Evolutionary conservation across 2,329 filamentous ascomycete species (phyloP), one percentile per base, ranked within the genome.

Genomic region (Penicillium vulpinum): DNA sequence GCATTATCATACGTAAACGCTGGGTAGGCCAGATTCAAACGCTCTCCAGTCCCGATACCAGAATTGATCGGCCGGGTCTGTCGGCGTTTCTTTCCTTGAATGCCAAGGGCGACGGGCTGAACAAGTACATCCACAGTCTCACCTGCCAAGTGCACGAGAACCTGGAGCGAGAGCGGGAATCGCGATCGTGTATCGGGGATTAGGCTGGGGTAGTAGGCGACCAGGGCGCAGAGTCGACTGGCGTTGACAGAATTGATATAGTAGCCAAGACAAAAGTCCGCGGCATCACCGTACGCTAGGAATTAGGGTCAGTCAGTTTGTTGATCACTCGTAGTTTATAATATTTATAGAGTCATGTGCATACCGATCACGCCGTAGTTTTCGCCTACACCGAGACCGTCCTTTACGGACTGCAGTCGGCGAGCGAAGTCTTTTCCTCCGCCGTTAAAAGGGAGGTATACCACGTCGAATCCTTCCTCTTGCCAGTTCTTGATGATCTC

Each of bases 361-460:
- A 57, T 78, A 86, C 84, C 84, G 69, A 88, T 79, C 62, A 88
- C 81, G 4, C 81, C 85, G 70, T 86, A 88, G 57, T 81, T 80
- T 68, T 85, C 84, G n/a, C 78, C 78, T 1, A 80, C 75, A 3
- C 85, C 83, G 35, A 86, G 76, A 10, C 77, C 76, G 39, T 85
- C 82, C 50, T 81, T 81, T 35, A 83, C 70, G 18, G 74, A 72
- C 59, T 81, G 79, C 55, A 87, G 66, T 51, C 76, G 75, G 45
- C 79, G 76, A n/a, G 76, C 75, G 60, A 83, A 78, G 15, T 78
- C 75, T 59, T 83, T 80, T 36, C 84, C 72, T 16, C 74, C 70
- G 18, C 81, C 80, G 16, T 81, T 79, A 36, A 81, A 79, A 7
- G 84, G 81, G 1, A 87, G 68, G 65, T 88, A 88, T 26, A 78